These are phyloP conservation scores for Spongospora subterranea DNA, from an alignment of 208 protist genomes.

Conservation along the genomic window DNA sequence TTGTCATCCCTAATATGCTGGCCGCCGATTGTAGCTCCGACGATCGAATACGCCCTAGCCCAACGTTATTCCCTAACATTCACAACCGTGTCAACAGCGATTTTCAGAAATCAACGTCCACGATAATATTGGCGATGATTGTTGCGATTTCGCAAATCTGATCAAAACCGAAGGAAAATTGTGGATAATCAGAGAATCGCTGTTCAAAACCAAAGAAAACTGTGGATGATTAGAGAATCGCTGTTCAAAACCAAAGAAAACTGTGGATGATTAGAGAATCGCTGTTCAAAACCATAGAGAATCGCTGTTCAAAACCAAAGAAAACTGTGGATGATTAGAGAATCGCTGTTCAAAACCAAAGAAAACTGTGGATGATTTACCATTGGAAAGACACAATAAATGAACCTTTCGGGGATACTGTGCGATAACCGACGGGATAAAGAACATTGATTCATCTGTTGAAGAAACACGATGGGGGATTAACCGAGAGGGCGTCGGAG, in stretches of 20 bases:
- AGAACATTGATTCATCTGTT: conserved; percentile 33
- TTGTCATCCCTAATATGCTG: background rate
- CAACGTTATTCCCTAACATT: background rate
- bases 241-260: background rate
- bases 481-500: background rate
- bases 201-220: background rate
- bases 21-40: background rate
- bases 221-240: background rate
- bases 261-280: background rate
- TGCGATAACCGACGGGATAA: background rate
- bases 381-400: conserved; percentile 45
- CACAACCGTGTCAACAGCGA: background rate
- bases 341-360: background rate
- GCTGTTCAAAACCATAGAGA: background rate
- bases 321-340: background rate
- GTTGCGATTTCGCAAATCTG: no score
- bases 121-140: no score
- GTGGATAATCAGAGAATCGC: background rate
- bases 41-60: background rate
- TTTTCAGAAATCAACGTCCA: background rate
- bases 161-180: background rate
- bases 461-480: background rate
- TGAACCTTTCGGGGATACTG: background rate
- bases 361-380: background rate
- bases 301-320: background rate